phyloP scores from a whole-genome alignment of 1,284 basidiomycete genomes.

The Pseudozyma pruni region DNA sequence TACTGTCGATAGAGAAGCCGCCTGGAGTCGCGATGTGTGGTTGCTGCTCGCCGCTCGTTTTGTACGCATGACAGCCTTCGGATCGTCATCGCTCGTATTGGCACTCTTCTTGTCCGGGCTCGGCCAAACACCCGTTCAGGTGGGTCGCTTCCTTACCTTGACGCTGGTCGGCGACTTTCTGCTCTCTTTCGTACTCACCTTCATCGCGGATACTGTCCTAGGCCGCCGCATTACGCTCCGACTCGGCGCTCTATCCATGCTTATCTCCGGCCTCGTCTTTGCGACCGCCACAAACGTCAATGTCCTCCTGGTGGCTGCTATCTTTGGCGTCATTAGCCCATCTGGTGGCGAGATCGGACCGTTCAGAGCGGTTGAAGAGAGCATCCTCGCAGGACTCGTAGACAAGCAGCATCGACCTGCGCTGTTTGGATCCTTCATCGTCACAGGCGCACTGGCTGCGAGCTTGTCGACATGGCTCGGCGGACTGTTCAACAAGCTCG shows the following conservation, averaged over 20 bases:
- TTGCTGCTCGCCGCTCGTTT: constrained; percentile 20
- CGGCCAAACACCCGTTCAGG: constrained; percentile 16
- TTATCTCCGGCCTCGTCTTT: constrained; percentile 22
- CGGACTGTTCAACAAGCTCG: constrained; percentile 5
- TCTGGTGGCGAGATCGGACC: constrained; percentile 23
- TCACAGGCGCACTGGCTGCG: constrained; percentile 18
- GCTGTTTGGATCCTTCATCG: constrained; percentile 25
- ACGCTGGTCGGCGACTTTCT: constrained; percentile 26
- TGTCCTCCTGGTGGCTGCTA: constrained; percentile 10
- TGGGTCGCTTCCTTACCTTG: constrained; percentile 18
- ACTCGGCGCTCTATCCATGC: constrained; percentile 22
- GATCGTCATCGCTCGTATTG: constrained; percentile 26
- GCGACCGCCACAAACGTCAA: constrained; percentile 8
- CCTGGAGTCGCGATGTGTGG: constrained; percentile 20
- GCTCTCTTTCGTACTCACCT: constrained; percentile 22
- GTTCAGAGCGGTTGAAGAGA: constrained; percentile 25
- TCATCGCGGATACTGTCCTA: constrained; percentile 20
- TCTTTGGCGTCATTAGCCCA: constrained; percentile 26
- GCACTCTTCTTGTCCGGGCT: constrained; percentile 22
- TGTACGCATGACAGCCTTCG: constrained; percentile 29
- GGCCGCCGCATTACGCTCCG: constrained; percentile 28
- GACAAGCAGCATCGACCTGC: constrained; percentile 13
- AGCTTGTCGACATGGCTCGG: constrained; percentile 27
- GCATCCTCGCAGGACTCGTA: constrained; percentile 20
- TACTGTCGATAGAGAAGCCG: neutral